These are phyloP conservation scores for Marsdenia floribunda DNA, from an alignment of 257 asterid species.

Conservation along the genomic window DNA sequence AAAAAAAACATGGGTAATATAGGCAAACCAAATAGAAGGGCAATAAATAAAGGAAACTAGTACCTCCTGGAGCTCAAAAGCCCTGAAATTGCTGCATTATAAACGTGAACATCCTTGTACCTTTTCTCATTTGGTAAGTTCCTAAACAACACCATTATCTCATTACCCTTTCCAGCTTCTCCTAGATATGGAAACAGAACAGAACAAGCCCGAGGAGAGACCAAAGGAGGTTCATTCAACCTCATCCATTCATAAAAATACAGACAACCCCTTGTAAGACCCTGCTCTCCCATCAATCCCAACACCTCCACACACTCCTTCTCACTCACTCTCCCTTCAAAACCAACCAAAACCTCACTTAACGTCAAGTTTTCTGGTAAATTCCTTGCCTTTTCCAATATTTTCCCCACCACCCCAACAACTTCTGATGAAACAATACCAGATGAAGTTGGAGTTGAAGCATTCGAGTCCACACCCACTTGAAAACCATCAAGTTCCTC, in stretches of 20 bases:
- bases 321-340: slow-evolving; percentile 47
- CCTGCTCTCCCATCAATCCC: slow-evolving; percentile 54
- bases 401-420: slow-evolving; percentile 29
- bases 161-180: slow-evolving; percentile 59
- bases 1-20: neutral
- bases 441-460: slow-evolving; percentile 6
- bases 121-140: slow-evolving; percentile 56
- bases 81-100: slow-evolving; percentile 80
- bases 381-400: slow-evolving; percentile 47
- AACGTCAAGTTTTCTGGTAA: slow-evolving; percentile 55
- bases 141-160: slow-evolving; percentile 50
- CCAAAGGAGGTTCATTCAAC: slow-evolving; percentile 60
- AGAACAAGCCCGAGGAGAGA: slow-evolving; percentile 65
- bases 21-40: slow-evolving; percentile 7
- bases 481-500: slow-evolving; percentile 11
- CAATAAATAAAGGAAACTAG: neutral
- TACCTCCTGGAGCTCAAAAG: slow-evolving; percentile 68
- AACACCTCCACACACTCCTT: slow-evolving; percentile 68
- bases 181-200: slow-evolving; percentile 68
- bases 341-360: slow-evolving; percentile 67
- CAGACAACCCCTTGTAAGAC: slow-evolving; percentile 52
- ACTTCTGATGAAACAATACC: neutral
- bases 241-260: slow-evolving; percentile 96
- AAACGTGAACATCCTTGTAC: slow-evolving; percentile 66
- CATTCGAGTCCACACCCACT: slow-evolving; percentile 12